Evolutionary conservation across 2,329 filamentous ascomycete species (phyloP).

Genomic region (Aspergillus sp.): DNA sequence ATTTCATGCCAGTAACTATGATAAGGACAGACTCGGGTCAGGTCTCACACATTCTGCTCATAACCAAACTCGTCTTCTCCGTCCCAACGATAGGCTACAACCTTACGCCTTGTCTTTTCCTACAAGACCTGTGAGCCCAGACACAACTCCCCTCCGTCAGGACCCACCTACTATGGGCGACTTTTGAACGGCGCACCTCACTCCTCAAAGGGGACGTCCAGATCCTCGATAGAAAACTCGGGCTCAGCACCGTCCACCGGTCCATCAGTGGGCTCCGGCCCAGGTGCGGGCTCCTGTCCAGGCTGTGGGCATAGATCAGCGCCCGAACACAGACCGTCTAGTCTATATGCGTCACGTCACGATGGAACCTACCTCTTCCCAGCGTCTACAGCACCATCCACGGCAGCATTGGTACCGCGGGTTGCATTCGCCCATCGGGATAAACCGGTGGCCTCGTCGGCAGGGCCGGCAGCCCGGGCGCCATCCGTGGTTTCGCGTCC

Average conservation of each 20-base stretch:
- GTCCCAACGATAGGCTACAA: too few species aligned
- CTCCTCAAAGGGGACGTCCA: too few species aligned
- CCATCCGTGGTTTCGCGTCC: neutral
- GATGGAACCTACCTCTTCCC: neutral
- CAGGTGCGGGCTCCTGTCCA: too few species aligned
- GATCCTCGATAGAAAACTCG: too few species aligned
- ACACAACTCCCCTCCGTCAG: too few species aligned
- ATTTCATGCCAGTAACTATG: neutral
- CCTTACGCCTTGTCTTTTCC: too few species aligned
- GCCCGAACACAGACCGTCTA: neutral
- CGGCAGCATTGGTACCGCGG: neutral
- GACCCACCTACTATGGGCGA: too few species aligned
- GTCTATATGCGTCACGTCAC: neutral
- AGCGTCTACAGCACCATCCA: neutral
- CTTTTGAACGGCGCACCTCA: too few species aligned
- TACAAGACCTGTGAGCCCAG: too few species aligned
- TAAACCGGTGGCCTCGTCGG: neutral
- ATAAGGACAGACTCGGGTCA: neutral
- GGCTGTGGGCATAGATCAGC: neutral
- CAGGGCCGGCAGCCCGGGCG: neutral
- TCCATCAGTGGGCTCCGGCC: too few species aligned
- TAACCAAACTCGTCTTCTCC: too few species aligned
- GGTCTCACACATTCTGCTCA: neutral
- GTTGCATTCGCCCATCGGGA: neutral
- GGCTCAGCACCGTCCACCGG: too few species aligned